Conservation (phyloP, 805 yeast genomes). For the Saturnispora mendoncae region DNA sequence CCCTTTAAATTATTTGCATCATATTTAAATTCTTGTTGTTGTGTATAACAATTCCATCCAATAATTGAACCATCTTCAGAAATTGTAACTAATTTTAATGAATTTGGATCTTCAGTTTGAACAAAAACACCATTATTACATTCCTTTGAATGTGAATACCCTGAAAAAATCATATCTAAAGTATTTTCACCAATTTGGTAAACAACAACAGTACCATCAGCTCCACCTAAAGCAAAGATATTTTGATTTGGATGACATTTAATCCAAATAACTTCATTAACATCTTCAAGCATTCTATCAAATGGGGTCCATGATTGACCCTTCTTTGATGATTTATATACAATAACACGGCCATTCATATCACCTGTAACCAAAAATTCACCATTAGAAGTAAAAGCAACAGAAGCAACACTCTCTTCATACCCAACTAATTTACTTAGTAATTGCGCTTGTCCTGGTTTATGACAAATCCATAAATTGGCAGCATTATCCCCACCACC, state of each 20-base stretch:
- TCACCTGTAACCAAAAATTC: constrained; percentile 79
- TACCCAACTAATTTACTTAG: constrained; percentile 73
- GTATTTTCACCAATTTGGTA: constrained; percentile 57
- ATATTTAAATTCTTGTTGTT: constrained; percentile 58
- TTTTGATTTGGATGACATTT: constrained; percentile 64
- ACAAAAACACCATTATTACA: constrained; percentile 76
- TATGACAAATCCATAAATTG: constrained; percentile 85
- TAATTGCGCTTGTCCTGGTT: constrained; percentile 64
- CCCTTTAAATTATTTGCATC: constrained; percentile 63
- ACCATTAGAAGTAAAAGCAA: constrained; percentile 80
- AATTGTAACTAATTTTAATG: constrained; percentile 58
- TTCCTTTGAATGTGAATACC: constrained; percentile 72
- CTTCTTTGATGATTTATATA: constrained; percentile 60
- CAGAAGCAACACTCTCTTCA: constrained; percentile 79
- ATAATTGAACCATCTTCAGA: constrained; percentile 83
- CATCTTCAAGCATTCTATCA: constrained; percentile 52
- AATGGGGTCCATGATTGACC: constrained; percentile 72
- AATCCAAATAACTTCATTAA: constrained; percentile 85
- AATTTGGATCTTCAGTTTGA: constrained; percentile 46
- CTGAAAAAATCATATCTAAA: constrained; percentile 65
- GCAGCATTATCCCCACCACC: constrained; percentile 96
- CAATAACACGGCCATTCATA: constrained; percentile 81
- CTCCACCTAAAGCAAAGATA: constrained; percentile 85
- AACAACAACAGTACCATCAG: constrained; percentile 92
- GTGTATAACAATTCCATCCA: constrained; percentile 84